A percentile compares a stretch with the other conserved stretches of the same genome.
These are phyloP conservation scores for Fibroporia radiculosa DNA, from an alignment of 768 basidiomycete species.

Conservation along the genomic window DNA sequence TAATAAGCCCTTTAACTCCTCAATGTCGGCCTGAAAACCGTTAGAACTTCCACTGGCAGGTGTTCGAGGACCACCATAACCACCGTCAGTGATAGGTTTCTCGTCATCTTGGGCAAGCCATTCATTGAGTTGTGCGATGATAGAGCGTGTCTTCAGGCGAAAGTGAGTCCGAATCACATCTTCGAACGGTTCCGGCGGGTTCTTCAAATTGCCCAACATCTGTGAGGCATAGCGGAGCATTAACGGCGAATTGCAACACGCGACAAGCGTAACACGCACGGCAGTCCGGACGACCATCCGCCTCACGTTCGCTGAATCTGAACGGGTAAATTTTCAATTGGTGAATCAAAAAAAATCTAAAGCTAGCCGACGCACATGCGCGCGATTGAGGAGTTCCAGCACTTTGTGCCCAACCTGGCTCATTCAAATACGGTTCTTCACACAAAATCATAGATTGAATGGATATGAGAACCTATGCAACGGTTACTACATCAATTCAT, in stretches of 20 bases:
- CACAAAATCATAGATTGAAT: conserved; percentile 96
- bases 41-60: conserved; percentile 41
- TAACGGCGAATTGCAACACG: conserved; percentile 16
- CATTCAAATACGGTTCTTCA: conserved; percentile 90
- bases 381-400: conserved; percentile 69
- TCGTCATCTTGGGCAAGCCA: conserved; percentile 80
- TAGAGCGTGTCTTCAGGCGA: conserved; percentile 68
- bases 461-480: conserved; percentile 66
- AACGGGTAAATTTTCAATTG: not conserved
- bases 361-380: conserved; percentile 48
- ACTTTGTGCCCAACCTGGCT: conserved; percentile 78
- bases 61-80: conserved; percentile 26
- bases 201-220: conserved; percentile 82
- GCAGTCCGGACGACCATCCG: conserved; percentile 90
- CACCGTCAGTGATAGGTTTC: conserved; percentile 46
- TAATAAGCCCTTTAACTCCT: conserved; percentile 59
- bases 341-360: not conserved
- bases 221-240: conserved; percentile 20
- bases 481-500: not conserved
- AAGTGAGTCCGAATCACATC: conserved; percentile 90
- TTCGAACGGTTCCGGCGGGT: conserved; percentile 77
- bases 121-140: conserved; percentile 66
- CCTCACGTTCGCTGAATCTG: conserved; percentile 88
- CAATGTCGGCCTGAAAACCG: conserved; percentile 61
- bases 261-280: too few relatives aligned